Base-by-base conservation (phyloP, 2,329 filamentous ascomycete genomes). In the Chlorencoelia australis region DNA sequence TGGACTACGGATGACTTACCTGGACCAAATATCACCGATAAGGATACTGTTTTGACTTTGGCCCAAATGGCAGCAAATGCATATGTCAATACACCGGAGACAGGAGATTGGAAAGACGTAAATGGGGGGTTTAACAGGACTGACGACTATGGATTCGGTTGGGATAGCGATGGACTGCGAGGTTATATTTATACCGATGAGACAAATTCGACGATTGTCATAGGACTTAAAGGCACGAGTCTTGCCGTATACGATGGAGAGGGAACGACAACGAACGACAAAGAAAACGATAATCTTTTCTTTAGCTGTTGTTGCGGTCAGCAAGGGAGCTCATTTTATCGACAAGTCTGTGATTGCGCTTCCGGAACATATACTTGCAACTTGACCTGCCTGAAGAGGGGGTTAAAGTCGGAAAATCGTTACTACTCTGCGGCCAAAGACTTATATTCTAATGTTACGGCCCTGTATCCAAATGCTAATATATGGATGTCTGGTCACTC, bases 241-340 rank as follows among this genome's bases (percentile, higher is more conserved):
- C 75, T 81, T 2, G 89, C 91, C 9, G 79, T 96, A 3, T 96
- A 95, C 55, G 89, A 96, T 58, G 91, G 91, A n/a, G 83, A 89
- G 24, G 89, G 88, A 34, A 96, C 91, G 1, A 96, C 89, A 0
- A 94, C 87, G 17, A 94, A 94, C 49, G 91, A 98, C 64, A 98
- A 98, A 64, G 68, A 88, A 53, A 98, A 96, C 58, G 91, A 98
- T 61, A 98, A 98, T 56, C 69, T 98, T 7, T 94, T 94, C 61
- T 95, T 95, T 64, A 94, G 88, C 55, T 98, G 91, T 63, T 98
- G 91, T 60, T 98, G 91, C 61, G 91, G 78, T 4, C 87, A 95
- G 61, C 88, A 93, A 51, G 87, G 88, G 0, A 85, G 87, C 46
- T 87, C 79, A 63, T 76, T 87, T 11, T 95, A 87, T 80, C 79